A percentile compares a stretch with the other conserved stretches of the same genome.
phyloP scores from a whole-genome alignment of 1,284 basidiomycete species.

The Baeospora myosura region DNA sequence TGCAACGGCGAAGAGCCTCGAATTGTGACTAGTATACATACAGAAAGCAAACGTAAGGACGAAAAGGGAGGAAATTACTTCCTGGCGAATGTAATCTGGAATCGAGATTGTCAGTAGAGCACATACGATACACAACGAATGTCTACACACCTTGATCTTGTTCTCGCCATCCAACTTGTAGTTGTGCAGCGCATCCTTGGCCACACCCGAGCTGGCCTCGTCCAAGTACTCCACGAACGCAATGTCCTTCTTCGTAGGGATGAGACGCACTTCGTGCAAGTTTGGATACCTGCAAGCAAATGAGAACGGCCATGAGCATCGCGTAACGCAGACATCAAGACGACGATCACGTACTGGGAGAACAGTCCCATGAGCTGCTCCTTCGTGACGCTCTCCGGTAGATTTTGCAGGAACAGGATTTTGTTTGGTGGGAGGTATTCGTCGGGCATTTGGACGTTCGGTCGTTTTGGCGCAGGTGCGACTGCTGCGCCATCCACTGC shows the following conservation, averaged over 20 bases:
- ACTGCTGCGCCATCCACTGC: conserved; percentile 66
- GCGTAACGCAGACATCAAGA: too few species aligned
- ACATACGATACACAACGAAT: neutral
- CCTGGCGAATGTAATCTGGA: conserved; percentile 55
- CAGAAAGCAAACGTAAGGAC: too few species aligned
- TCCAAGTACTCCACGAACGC: conserved; percentile 94
- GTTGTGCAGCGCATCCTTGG: conserved; percentile 93
- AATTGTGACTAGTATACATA: too few species aligned
- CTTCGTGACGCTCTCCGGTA: conserved; percentile 86
- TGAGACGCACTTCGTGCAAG: conserved; percentile 90
- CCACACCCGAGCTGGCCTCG: conserved; percentile 81
- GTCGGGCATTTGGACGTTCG: conserved; percentile 94
- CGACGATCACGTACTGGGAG: conserved; percentile 57
- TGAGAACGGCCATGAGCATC: conserved; percentile 9
- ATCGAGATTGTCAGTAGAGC: conserved; percentile 10
- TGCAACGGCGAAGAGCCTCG: too few species aligned
- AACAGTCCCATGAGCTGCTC: conserved; percentile 86
- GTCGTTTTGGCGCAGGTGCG: conserved; percentile 61
- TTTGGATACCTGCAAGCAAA: conserved; percentile 70
- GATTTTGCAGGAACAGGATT: conserved; percentile 95
- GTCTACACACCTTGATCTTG: conserved; percentile 78
- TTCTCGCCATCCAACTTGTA: conserved; percentile 93
- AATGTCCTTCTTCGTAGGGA: conserved; percentile 92
- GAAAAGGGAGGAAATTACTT: too few species aligned
- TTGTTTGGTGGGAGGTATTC: conserved; percentile 99